A percentile compares a stretch with the other conserved stretches of the same genome.
These are phyloP conservation scores for Acidomyces sp. DNA, from an alignment of 495 filamentous ascomycete species.

Conservation along the genomic window DNA sequence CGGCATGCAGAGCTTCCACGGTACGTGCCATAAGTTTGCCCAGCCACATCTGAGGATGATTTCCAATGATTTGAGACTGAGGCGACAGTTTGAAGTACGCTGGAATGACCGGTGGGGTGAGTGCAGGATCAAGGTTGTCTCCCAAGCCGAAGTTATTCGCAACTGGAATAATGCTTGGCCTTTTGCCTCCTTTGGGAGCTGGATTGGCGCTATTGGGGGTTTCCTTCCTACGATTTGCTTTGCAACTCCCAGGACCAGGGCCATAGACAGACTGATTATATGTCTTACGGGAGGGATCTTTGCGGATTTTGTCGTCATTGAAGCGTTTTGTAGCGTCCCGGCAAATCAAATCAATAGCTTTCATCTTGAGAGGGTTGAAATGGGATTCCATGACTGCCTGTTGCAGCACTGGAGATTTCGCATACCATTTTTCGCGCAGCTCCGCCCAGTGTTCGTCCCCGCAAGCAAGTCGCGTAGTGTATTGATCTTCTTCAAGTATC, in stretches of 20 bases:
- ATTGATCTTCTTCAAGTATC: conserved; percentile 52
- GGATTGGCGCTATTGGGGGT: neutral
- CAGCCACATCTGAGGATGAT: conserved; percentile 45
- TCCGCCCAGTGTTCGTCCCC: conserved; percentile 59
- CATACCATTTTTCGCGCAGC: conserved; percentile 57
- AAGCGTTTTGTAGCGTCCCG: conserved; percentile 65
- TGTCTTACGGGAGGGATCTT: conserved; percentile 43
- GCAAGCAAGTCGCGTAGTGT: conserved; percentile 59
- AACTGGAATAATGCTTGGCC: neutral
- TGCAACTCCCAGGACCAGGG: conserved; percentile 22
- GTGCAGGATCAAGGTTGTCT: conserved; percentile 3
- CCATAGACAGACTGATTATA: conserved; percentile 17
- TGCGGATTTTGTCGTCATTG: conserved; percentile 50
- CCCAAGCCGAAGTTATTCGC: neutral
- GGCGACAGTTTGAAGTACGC: conserved; percentile 54
- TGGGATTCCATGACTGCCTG: conserved; percentile 42
- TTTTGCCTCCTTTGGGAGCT: neutral
- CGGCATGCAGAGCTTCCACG: conserved; percentile 40
- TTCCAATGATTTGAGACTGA: conserved; percentile 35
- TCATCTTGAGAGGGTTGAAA: conserved; percentile 39
- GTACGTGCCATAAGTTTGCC: conserved; percentile 43
- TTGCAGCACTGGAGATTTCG: conserved; percentile 41
- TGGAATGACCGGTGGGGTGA: conserved; percentile 29
- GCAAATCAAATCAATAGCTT: conserved; percentile 53
- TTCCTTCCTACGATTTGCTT: neutral